Base-by-base conservation (phyloP, 164 flowering plant genomes). In the Tetracentron sinense region DNA sequence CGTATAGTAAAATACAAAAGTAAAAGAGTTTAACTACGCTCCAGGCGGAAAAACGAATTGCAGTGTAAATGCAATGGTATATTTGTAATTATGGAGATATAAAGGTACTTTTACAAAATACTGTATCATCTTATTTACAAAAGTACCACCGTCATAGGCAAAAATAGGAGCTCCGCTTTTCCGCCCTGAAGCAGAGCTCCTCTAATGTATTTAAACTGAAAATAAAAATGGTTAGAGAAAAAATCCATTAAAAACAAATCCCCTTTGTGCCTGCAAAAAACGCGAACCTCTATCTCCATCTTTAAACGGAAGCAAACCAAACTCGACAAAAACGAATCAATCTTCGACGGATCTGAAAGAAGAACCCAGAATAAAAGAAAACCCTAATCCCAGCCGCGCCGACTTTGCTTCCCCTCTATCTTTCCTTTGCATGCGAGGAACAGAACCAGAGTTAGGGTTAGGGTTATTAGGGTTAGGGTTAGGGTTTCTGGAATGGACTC, bases 401-500 rank as follows among this genome's bases (percentile, higher is more conserved):
- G 1, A 5, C 29, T 30, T 21, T 31, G 23, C 47, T 26, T 49
- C 12, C 25, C 50, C 33, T 53, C 20, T 27, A 0, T 38, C 35
- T 4, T 19, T 27, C 12, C 17, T 30, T 7, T 54, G 17, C 17
- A 20, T 30, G 58, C 10, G 12, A 25, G 61, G 62, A 55, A 38
- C 26, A 21, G 46, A 22, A 51, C 21, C 61, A 58, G 63, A 61
- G 52, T 28, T 60, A 12, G 54, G 47, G 20, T 64, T 71, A 42
- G 63, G 73, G 56, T 64, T 76, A 66, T 77, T 68, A 60, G 25
- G 28, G 6, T 17, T 44, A 60, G 71, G 73, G 67, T 54, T 62
- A 5, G 67, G 68, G 67, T 65, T 75, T 70, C 61, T 27, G 26
- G 63, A 35, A 79, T 81, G 90, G 87, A 63, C 65, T 65, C 66